Conservation (phyloP, 225 moss, liverwort and hornwort genomes). For the Marchantia paleacea region DNA sequence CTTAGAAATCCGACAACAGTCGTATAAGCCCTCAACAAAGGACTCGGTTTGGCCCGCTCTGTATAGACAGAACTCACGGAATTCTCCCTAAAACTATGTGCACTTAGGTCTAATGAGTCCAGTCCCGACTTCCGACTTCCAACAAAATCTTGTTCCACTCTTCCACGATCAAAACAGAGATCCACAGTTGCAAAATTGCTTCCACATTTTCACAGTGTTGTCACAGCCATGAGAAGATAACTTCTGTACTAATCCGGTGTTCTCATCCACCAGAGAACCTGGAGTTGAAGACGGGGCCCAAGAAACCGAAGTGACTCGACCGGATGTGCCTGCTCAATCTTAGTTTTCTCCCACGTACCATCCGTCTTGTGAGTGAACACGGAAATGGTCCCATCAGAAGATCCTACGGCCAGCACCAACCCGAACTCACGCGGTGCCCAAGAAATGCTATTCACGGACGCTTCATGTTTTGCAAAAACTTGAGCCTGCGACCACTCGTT, state of each 20-base stretch:
- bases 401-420: constrained; percentile 73
- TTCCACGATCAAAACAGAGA: constrained; percentile 47
- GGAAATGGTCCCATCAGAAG: constrained; percentile 88
- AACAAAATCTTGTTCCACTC: constrained; percentile 96
- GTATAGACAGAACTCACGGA: too few species aligned
- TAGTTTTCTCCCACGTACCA: constrained; percentile 71
- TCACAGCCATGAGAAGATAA: constrained; percentile 83
- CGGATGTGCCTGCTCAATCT: constrained; percentile 89
- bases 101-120: too few species aligned
- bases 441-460: constrained; percentile 84
- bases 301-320: constrained; percentile 84
- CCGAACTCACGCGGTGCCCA: constrained; percentile 92
- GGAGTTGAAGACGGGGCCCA: constrained; percentile 80
- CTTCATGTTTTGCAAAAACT: constrained; percentile 78
- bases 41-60: constrained; percentile 41
- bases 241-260: constrained; percentile 64
- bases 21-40: constrained; percentile 69
- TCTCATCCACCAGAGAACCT: constrained; percentile 70
- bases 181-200: constrained; percentile 57
- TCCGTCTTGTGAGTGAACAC: constrained; percentile 66
- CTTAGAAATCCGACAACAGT: constrained; percentile 63
- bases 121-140: too few species aligned
- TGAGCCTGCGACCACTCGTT: constrained; percentile 82
- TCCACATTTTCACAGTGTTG: constrained; percentile 73
- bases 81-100: too few species aligned